phyloP scores from a whole-genome alignment of 2,329 filamentous ascomycete genomes.

The Calonectria hongkongensis region DNA sequence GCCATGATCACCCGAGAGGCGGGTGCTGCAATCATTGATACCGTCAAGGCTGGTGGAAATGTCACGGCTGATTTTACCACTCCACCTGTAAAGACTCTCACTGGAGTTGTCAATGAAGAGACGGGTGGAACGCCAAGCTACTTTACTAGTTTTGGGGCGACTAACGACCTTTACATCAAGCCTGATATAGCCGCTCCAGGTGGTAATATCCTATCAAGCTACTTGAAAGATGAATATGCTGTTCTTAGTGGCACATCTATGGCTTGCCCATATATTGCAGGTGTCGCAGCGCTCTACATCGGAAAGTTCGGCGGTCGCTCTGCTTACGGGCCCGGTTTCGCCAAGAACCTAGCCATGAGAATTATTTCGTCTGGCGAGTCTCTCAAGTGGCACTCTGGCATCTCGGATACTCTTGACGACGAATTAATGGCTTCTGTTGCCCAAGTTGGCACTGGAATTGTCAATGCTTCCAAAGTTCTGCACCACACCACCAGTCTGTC shows the following conservation, averaged over 20 bases:
- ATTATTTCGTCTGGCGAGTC: background rate
- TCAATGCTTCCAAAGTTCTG: slow-evolving; percentile 1
- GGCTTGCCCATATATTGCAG: slow-evolving; percentile 5
- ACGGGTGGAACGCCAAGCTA: background rate
- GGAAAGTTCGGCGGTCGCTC: background rate
- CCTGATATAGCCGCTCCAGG: background rate
- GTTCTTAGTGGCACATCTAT: slow-evolving; percentile 1
- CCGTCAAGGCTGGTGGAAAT: background rate
- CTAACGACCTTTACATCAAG: slow-evolving; percentile 5
- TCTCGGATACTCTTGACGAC: background rate
- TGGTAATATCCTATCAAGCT: background rate
- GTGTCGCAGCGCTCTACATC: background rate
- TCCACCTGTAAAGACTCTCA: background rate
- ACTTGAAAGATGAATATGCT: slow-evolving; percentile 1
- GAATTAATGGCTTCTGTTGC: background rate
- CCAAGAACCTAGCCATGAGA: background rate
- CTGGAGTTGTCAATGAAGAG: background rate
- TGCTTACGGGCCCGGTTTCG: background rate
- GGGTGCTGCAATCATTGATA: background rate
- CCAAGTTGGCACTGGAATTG: background rate
- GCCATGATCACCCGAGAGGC: slow-evolving; percentile 4
- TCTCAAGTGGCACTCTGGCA: background rate
- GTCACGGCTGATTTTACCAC: slow-evolving; percentile 5
- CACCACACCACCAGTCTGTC: background rate
- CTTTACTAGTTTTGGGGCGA: background rate